phyloP scores from a whole-genome alignment of 2,329 filamentous ascomycete species.

The Sarocladiaceae sp. region DNA sequence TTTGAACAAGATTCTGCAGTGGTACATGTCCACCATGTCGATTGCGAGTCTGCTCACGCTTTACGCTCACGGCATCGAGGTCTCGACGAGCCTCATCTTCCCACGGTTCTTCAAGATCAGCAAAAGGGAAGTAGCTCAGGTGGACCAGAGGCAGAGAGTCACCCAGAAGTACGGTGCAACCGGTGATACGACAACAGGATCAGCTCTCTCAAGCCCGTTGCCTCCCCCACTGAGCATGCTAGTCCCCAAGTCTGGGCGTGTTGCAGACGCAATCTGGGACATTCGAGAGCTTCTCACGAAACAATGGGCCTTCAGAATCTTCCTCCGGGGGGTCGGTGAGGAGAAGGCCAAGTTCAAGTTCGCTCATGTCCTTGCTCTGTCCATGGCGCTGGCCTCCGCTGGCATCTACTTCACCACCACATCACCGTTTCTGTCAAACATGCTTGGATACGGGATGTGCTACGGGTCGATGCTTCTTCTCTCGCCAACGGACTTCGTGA shows the following conservation, averaged over 20 bases:
- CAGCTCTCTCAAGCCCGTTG: constrained; percentile 20
- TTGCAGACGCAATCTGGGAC: constrained; percentile 35
- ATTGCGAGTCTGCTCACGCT: constrained; percentile 71
- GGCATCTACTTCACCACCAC: constrained; percentile 62
- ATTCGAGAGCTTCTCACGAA: constrained; percentile 42
- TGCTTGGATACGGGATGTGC: constrained; percentile 81
- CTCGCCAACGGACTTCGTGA: constrained; percentile 82
- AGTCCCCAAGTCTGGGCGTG: constrained; percentile 18
- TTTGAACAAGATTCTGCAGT: constrained; percentile 74
- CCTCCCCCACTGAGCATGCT: constrained; percentile 27
- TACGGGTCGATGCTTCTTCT: constrained; percentile 77
- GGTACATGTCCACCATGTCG: constrained; percentile 76
- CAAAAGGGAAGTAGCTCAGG: constrained; percentile 35
- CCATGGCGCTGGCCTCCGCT: constrained; percentile 47
- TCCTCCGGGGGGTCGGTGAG: constrained; percentile 43
- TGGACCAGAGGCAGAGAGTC: constrained; percentile 33
- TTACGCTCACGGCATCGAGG: constrained; percentile 62
- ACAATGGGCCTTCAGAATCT: constrained; percentile 44
- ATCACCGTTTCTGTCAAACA: constrained; percentile 62
- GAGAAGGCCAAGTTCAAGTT: constrained; percentile 47
- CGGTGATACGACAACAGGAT: constrained; percentile 16
- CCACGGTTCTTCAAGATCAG: constrained; percentile 59
- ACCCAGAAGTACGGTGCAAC: constrained; percentile 31
- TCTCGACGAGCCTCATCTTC: constrained; percentile 62
- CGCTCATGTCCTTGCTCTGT: constrained; percentile 48